phyloP scores from a whole-genome alignment of 768 basidiomycete species.

The Amanita pseudoporphyria region DNA sequence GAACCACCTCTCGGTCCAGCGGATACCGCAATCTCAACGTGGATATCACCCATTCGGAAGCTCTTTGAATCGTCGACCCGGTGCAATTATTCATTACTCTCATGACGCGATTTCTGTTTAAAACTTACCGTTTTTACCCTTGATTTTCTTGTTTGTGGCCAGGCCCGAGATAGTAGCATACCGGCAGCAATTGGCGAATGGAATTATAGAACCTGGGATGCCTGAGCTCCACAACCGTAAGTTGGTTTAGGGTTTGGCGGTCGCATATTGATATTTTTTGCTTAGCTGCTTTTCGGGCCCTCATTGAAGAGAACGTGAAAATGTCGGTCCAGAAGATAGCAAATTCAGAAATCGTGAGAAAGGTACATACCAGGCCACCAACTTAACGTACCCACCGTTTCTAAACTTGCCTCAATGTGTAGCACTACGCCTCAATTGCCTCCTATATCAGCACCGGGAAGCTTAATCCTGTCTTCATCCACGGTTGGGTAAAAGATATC shows the following conservation, averaged over 20 bases:
- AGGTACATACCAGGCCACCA: neutral
- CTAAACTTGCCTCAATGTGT: neutral
- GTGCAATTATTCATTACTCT: slow-evolving; percentile 7
- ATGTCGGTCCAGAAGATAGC: slow-evolving; percentile 12
- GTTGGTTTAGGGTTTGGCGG: too few species aligned
- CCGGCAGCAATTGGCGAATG: slow-evolving; percentile 8
- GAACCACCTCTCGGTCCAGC: slow-evolving; percentile 4
- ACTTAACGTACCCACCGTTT: neutral
- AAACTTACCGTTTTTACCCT: neutral
- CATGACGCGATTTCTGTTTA: neutral
- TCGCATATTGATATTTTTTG: too few species aligned
- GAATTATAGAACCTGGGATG: slow-evolving; percentile 7
- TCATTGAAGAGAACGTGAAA: slow-evolving; percentile 16
- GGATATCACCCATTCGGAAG: slow-evolving; percentile 17
- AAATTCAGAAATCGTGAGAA: neutral
- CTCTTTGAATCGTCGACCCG: slow-evolving; percentile 14
- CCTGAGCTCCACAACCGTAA: slow-evolving; percentile 14
- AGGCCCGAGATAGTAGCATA: slow-evolving; percentile 15
- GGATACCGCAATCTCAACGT: slow-evolving; percentile 13
- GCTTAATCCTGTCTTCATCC: slow-evolving; percentile 12
- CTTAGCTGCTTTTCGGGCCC: slow-evolving; percentile 15
- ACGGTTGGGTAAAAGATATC: slow-evolving; percentile 19
- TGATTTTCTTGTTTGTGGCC: neutral
- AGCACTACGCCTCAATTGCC: neutral
- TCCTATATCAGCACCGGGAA: neutral